Evolutionary conservation across 345 rosid species (phyloP).

Genomic region (Turnera subulata): DNA sequence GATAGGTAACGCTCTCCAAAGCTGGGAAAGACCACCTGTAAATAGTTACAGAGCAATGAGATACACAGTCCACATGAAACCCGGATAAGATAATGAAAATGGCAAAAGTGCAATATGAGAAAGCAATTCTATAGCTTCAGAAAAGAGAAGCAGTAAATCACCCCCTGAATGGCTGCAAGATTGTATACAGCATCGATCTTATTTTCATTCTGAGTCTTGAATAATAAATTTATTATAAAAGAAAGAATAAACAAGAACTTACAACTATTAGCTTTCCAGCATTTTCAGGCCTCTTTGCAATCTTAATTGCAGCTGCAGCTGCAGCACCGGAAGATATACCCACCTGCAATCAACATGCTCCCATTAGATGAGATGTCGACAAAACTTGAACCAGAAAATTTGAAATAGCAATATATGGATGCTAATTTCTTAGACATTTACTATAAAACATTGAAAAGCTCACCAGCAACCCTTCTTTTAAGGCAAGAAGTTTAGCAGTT

Average conservation of each 20-base stretch:
- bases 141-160: too few species aligned
- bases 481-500: slow-evolving; percentile 47
- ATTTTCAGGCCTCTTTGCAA: slow-evolving; percentile 59
- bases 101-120: too few species aligned
- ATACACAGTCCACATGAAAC: not conserved
- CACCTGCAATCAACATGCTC: slow-evolving; percentile 30
- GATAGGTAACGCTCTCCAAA: slow-evolving; percentile 74
- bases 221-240: not conserved
- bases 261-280: slow-evolving; percentile 67
- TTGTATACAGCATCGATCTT: too few species aligned
- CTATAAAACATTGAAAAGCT: not conserved
- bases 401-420: too few species aligned
- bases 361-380: not conserved
- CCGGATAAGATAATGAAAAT: not conserved
- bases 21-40: slow-evolving; percentile 66
- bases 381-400: not conserved
- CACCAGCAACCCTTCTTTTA: slow-evolving; percentile 63
- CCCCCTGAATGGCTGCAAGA: too few species aligned
- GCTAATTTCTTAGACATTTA: too few species aligned
- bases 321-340: slow-evolving; percentile 80
- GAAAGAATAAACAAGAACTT: slow-evolving; percentile 22
- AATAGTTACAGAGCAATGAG: not conserved
- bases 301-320: slow-evolving; percentile 56
- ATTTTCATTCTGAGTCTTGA: too few species aligned
- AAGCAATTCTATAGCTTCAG: too few species aligned